Base-by-base conservation (phyloP, 2,329 filamentous ascomycete species). In the Xenosphaeropsis pyriputrescens region DNA sequence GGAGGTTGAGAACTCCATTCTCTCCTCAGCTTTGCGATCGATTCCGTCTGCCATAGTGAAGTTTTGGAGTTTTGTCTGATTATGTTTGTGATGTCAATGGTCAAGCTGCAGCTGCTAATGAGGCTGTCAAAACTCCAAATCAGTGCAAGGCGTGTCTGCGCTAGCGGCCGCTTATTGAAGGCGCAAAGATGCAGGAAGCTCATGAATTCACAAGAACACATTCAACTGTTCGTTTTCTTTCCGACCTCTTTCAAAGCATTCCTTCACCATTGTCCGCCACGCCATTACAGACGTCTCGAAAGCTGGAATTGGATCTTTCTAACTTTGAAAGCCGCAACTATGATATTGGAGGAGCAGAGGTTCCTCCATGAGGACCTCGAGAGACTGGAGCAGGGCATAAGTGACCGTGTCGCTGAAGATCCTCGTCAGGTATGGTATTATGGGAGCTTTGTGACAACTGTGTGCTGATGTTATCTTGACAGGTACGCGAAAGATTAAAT, bases 1-100 rank as follows among this genome's bases (percentile, higher is more conserved):
- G 46, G 89, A 95, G 59, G 91, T 98, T 47, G 81, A 82, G 62
- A 98, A 96, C 68, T 96, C 89, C 79, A 96, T 93, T 62, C 85
- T 79, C 70, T 94, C 88, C 61, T 96, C 91, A 47, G 79, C 78
- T 65, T 88, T 88, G 64, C 85, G 81, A 63, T 98, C 89, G 57
- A 96, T 77, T 45, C 64, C 65, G 36, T 96, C 89, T 46, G 88
- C 85, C 91, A 96, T 98, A 50, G 45, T 52, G 18, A 35, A 14
- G 12, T 26, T 26, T 9, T 50, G 45, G 38, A 43, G 31, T 46
- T 45, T 43, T 26, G 18, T 31, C 34, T 36, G 33, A 18, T 30
- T 22, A 9, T 26, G 22, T 26, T 26, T 26, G 22, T 9, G 22
- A 26, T 26, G 22, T 26, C 8, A 26, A 26, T 26, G 8, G 5